Evolutionary conservation across 1,284 basidiomycete species (phyloP).

Genomic region (Rhodofomes roseus): DNA sequence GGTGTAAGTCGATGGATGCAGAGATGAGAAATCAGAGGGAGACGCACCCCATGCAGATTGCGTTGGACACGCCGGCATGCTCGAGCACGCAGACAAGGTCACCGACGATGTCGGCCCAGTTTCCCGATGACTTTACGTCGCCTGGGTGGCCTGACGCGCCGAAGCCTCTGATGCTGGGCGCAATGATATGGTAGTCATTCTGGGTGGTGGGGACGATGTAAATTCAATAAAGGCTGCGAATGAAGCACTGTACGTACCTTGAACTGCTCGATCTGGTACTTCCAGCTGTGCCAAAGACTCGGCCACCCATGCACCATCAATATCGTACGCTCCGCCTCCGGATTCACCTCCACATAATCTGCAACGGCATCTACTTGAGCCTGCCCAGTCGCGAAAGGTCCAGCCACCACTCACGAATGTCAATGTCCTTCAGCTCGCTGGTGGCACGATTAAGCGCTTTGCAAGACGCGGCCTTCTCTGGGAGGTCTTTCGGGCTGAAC

Average conservation of each 20-base stretch:
- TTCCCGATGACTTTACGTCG: conserved; percentile 55
- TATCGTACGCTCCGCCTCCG: conserved; percentile 43
- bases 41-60: conserved; percentile 58
- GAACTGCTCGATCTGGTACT: conserved; percentile 62
- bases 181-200: conserved; percentile 55
- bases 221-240: neutral
- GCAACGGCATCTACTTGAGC: neutral
- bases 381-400: neutral
- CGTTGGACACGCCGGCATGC: conserved; percentile 42
- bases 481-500: conserved; percentile 9
- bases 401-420: conserved; percentile 19
- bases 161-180: conserved; percentile 63
- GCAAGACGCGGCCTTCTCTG: conserved; percentile 17
- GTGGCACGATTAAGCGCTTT: conserved; percentile 23
- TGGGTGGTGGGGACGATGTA: conserved; percentile 16
- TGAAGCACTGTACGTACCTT: conserved; percentile 33
- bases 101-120: conserved; percentile 52
- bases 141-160: conserved; percentile 62
- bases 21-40: neutral
- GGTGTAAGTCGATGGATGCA: neutral
- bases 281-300: conserved; percentile 69
- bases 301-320: conserved; percentile 77
- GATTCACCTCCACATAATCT: conserved; percentile 68
- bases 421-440: conserved; percentile 17
- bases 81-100: conserved; percentile 61